Evolutionary conservation across 495 filamentous ascomycete species (phyloP).

Genomic region (Penicillium egyptiacum): DNA sequence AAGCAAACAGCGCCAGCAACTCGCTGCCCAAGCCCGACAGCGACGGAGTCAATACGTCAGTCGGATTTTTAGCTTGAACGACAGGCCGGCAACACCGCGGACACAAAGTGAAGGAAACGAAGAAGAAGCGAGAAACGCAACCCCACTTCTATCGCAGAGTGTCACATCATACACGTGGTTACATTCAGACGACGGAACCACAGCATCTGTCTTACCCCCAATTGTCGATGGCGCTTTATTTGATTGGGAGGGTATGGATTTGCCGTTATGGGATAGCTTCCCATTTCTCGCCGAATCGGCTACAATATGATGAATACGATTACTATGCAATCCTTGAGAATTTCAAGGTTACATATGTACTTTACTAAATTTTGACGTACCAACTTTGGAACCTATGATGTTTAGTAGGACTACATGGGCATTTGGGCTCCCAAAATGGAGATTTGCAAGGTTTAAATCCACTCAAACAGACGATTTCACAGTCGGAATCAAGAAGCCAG

Average conservation of each 20-base stretch:
- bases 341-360: background rate
- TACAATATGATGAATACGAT: constrained; percentile 1
- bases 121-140: constrained; percentile 12
- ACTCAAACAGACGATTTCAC: constrained; percentile 12
- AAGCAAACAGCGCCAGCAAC: constrained; percentile 34
- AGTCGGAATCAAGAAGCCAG: constrained; percentile 13
- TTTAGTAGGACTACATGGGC: background rate
- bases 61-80: constrained; percentile 38
- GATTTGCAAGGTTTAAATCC: background rate
- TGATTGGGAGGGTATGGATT: constrained; percentile 37
- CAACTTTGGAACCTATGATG: background rate
- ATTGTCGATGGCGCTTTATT: constrained; percentile 22
- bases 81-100: constrained; percentile 15
- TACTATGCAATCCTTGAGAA: background rate
- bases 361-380: background rate
- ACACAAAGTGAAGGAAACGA: constrained; percentile 6
- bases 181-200: constrained; percentile 18
- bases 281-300: constrained; percentile 36
- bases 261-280: constrained; percentile 40
- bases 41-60: constrained; percentile 39
- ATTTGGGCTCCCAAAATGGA: background rate
- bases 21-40: constrained; percentile 31
- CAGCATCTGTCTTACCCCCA: constrained; percentile 20
- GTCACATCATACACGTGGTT: constrained; percentile 21
- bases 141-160: constrained; percentile 13